A percentile compares a stretch with the other conserved stretches of the same genome.
phyloP scores from a whole-genome alignment of 2,329 filamentous ascomycete genomes.

The Parascedosporium putredinis region DNA sequence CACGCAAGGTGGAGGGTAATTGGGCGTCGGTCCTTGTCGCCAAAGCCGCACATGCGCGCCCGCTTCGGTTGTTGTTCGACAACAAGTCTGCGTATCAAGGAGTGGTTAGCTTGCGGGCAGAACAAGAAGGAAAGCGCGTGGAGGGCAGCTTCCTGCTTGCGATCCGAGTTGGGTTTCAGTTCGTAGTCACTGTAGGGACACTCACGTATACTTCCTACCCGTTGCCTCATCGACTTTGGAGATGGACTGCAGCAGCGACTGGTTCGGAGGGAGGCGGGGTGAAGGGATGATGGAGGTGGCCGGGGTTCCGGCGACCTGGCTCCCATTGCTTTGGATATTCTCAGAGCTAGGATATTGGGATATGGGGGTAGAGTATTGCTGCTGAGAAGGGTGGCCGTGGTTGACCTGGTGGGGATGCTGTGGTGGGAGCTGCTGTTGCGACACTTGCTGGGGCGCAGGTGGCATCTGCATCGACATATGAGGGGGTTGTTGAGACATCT shows the following conservation, averaged over 20 bases:
- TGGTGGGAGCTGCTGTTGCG: not conserved
- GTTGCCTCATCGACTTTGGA: constrained; percentile 24
- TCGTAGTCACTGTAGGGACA: too few species aligned
- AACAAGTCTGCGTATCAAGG: constrained; percentile 59
- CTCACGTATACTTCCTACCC: constrained; percentile 26
- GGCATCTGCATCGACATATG: constrained; percentile 8
- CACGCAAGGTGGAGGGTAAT: constrained; percentile 91
- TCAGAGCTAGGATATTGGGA: constrained; percentile 5
- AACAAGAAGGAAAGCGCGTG: not conserved
- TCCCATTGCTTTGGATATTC: constrained; percentile 7
- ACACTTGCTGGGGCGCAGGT: constrained; percentile 2
- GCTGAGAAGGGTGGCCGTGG: constrained; percentile 4
- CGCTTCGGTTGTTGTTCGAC: constrained; percentile 87
- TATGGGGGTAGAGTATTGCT: constrained; percentile 4
- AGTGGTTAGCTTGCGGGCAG: too few species aligned
- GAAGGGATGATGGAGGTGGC: constrained; percentile 3
- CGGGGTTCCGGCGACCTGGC: not conserved
- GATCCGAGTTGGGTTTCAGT: not conserved
- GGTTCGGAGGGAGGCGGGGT: constrained; percentile 4
- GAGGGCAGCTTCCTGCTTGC: not conserved
- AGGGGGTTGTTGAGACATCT: constrained; percentile 6
- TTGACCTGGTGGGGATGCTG: not conserved
- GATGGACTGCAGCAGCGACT: constrained; percentile 12
- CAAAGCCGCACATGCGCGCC: constrained; percentile 97
- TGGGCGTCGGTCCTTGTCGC: constrained; percentile 94